phyloP scores from a whole-genome alignment of 2,329 filamentous ascomycete genomes.

The Ophiostoma ulmi region DNA sequence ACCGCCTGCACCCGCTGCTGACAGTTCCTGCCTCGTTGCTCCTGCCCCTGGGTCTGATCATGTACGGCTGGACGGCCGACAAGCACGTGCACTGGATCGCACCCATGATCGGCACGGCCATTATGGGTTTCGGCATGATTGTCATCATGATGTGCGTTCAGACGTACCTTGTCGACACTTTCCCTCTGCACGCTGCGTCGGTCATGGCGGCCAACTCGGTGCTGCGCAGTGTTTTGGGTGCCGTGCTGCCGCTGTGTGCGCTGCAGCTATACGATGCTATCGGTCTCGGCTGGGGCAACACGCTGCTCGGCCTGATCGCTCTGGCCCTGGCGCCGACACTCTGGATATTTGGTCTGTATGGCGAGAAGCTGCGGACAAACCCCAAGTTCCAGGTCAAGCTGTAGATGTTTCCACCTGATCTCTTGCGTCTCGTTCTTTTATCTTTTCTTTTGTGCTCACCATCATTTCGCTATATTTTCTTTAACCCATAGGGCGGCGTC shows the following conservation, averaged over 20 bases:
- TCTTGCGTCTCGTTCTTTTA: neutral
- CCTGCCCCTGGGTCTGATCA: conserved; percentile 41
- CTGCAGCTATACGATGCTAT: conserved; percentile 32
- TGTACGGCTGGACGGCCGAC: conserved; percentile 45
- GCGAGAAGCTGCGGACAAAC: neutral
- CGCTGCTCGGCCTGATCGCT: conserved; percentile 39
- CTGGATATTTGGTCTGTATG: neutral
- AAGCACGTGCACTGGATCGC: conserved; percentile 42
- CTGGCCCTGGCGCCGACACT: neutral
- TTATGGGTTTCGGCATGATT: conserved; percentile 39
- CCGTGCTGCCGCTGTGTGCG: conserved; percentile 50
- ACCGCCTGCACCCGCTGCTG: conserved; percentile 41
- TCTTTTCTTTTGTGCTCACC: neutral
- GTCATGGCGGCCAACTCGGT: conserved; percentile 43
- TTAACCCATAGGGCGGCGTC: neutral
- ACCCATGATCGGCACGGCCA: conserved; percentile 41
- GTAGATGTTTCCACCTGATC: neutral
- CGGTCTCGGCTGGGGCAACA: conserved; percentile 42
- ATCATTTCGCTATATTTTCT: neutral
- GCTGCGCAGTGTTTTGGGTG: conserved; percentile 45
- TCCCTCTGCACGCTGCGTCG: conserved; percentile 43
- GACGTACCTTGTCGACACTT: conserved; percentile 45
- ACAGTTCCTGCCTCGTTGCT: conserved; percentile 37
- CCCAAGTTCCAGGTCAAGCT: neutral
- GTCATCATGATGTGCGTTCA: conserved; percentile 44